These are phyloP conservation scores for Populus euphratica DNA, from an alignment of 345 rosid genomes.

Conservation along the genomic window DNA sequence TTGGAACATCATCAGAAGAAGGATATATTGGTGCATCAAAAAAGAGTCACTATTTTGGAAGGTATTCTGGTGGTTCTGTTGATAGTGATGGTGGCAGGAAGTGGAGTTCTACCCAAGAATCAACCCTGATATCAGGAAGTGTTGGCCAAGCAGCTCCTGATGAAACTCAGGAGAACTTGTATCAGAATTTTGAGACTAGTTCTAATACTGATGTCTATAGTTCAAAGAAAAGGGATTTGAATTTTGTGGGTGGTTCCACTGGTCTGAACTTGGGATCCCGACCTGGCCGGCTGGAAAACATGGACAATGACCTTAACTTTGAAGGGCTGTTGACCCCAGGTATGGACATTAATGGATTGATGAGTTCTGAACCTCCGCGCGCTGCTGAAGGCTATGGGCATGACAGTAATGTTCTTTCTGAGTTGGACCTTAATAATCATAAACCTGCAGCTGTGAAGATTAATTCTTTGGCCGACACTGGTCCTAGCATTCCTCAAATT, in stretches of 20 bases:
- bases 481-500: constrained; percentile 96
- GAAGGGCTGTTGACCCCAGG: constrained; percentile 50
- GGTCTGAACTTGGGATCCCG: constrained; percentile 41
- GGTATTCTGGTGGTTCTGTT: constrained; percentile 73
- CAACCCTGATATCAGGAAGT: constrained; percentile 39
- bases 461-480: constrained; percentile 49
- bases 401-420: constrained; percentile 38
- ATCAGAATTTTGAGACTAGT: constrained; percentile 57
- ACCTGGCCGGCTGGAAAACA: constrained; percentile 42
- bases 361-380: constrained; percentile 37
- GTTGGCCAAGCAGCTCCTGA: constrained; percentile 47
- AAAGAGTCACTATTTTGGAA: constrained; percentile 68
- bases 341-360: constrained; percentile 52
- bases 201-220: constrained; percentile 39
- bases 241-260: constrained; percentile 35
- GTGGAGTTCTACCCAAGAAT: constrained; percentile 82
- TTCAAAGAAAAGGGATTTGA: constrained; percentile 53
- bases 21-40: constrained; percentile 62
- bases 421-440: constrained; percentile 44
- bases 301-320: constrained; percentile 41
- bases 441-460: constrained; percentile 52
- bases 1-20: constrained; percentile 95
- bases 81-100: constrained; percentile 81
- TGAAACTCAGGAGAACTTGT: constrained; percentile 64
- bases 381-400: constrained; percentile 37